These are phyloP conservation scores for Yamadazyma sp. DNA, from an alignment of 805 yeast species.

Conservation along the genomic window DNA sequence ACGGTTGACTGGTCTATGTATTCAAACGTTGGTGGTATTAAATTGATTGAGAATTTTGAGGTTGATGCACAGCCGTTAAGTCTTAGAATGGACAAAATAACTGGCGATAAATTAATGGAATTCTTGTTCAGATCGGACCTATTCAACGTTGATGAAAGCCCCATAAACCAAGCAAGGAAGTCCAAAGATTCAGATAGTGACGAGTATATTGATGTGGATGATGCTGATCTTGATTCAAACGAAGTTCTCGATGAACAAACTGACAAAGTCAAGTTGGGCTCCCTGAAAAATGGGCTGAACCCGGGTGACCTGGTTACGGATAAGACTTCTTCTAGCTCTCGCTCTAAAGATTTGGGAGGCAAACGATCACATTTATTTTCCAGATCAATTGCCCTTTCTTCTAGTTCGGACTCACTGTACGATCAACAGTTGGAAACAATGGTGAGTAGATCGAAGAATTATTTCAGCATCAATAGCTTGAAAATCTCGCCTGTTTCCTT, in stretches of 20 bases:
- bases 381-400: slow-evolving; percentile 11
- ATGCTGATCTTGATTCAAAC: slow-evolving; percentile 8
- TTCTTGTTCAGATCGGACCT: slow-evolving; percentile 35
- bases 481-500: slow-evolving; percentile 30
- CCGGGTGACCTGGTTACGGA: background rate
- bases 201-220: slow-evolving; percentile 10
- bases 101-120: slow-evolving; percentile 38
- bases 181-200: slow-evolving; percentile 14
- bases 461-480: slow-evolving; percentile 64
- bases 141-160: slow-evolving; percentile 22
- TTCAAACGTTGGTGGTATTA: slow-evolving; percentile 43
- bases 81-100: slow-evolving; percentile 38
- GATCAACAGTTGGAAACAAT: slow-evolving; percentile 50
- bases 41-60: slow-evolving; percentile 38
- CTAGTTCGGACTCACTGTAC: slow-evolving; percentile 16
- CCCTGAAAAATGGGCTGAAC: slow-evolving; percentile 1
- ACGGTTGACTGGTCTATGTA: slow-evolving; percentile 44
- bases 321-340: slow-evolving; percentile 1
- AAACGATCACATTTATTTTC: slow-evolving; percentile 4
- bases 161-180: slow-evolving; percentile 11
- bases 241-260: background rate
- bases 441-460: slow-evolving; percentile 73
- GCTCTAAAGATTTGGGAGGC: background rate
- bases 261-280: background rate
- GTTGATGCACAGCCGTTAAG: slow-evolving; percentile 38